phyloP scores from a whole-genome alignment of 1,139 yeast genomes.

The Geotrichum australiense region DNA sequence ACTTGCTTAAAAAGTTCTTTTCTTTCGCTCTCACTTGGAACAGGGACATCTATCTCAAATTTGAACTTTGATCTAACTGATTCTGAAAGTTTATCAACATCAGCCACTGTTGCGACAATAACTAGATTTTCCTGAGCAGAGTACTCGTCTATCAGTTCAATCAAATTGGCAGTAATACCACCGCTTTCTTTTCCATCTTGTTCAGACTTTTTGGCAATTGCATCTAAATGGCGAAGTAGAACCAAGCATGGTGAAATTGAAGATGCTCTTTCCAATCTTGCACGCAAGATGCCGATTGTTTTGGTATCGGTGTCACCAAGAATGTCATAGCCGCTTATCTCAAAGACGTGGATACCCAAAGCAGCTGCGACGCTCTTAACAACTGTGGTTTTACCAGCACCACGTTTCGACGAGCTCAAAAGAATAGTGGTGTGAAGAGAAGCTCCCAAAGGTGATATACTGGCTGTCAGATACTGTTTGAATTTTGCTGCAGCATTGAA shows the following conservation, averaged over 20 bases:
- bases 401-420: conserved; percentile 62
- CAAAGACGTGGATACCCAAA: conserved; percentile 62
- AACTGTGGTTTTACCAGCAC: conserved; percentile 70
- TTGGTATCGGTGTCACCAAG: conserved; percentile 63
- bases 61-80: conserved; percentile 60
- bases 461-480: conserved; percentile 33
- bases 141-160: conserved; percentile 53
- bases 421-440: conserved; percentile 56
- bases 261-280: conserved; percentile 61
- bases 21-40: conserved; percentile 76
- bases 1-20: conserved; percentile 51
- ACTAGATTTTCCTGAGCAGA: conserved; percentile 41
- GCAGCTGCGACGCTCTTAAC: conserved; percentile 50
- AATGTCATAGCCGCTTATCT: conserved; percentile 56
- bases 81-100: conserved; percentile 63
- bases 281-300: conserved; percentile 69
- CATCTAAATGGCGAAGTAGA: conserved; percentile 67
- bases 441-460: conserved; percentile 32
- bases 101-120: conserved; percentile 64
- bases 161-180: conserved; percentile 53
- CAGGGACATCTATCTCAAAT: conserved; percentile 69
- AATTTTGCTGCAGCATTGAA: conserved; percentile 47
- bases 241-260: conserved; percentile 45
- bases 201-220: conserved; percentile 61
- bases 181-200: conserved; percentile 51